A percentile compares a stretch with the other conserved stretches of the same genome.
Evolutionary conservation across 768 basidiomycete species (phyloP).

Genomic region (Rhodotorula kratochvilovae): DNA sequence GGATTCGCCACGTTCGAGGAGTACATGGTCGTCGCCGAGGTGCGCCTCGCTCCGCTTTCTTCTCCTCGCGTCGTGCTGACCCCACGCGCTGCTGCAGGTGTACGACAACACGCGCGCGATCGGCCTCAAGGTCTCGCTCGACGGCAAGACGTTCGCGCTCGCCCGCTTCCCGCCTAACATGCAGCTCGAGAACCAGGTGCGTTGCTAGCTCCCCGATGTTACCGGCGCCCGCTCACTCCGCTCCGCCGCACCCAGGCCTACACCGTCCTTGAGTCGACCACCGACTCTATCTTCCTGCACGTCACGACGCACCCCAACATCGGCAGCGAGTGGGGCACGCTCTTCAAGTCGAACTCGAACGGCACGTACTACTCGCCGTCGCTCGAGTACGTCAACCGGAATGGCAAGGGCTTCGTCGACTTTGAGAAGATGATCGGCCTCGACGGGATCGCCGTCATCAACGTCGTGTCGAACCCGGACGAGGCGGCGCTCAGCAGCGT

Average conservation of each 20-base stretch:
- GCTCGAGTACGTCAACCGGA: conserved; percentile 82
- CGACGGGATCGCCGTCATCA: conserved; percentile 91
- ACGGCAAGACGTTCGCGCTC: conserved; percentile 75
- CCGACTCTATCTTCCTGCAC: conserved; percentile 87
- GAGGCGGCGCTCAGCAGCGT: conserved; percentile 65
- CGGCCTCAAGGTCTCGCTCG: conserved; percentile 76
- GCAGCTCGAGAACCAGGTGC: conserved; percentile 81
- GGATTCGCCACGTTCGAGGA: conserved; percentile 97
- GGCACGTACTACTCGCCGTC: conserved; percentile 93
- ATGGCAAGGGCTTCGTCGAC: conserved; percentile 79
- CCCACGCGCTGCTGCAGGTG: conserved; percentile 43
- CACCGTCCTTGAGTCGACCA: conserved; percentile 89
- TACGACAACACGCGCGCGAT: conserved; percentile 56
- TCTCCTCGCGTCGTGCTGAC: background rate
- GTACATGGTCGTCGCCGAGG: conserved; percentile 91
- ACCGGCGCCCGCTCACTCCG: background rate
- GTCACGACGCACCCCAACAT: conserved; percentile 81
- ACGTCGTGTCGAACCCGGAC: conserved; percentile 75
- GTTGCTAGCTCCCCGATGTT: conserved; percentile 48
- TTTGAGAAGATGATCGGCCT: conserved; percentile 97
- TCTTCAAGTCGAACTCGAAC: conserved; percentile 95
- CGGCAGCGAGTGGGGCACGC: conserved; percentile 76
- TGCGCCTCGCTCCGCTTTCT: conserved; percentile 48
- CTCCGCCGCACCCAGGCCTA: conserved; percentile 59
- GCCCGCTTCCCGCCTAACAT: conserved; percentile 87